These are phyloP conservation scores for Meyerozyma smithsonii DNA, from an alignment of 1,139 yeast species.

Conservation along the genomic window DNA sequence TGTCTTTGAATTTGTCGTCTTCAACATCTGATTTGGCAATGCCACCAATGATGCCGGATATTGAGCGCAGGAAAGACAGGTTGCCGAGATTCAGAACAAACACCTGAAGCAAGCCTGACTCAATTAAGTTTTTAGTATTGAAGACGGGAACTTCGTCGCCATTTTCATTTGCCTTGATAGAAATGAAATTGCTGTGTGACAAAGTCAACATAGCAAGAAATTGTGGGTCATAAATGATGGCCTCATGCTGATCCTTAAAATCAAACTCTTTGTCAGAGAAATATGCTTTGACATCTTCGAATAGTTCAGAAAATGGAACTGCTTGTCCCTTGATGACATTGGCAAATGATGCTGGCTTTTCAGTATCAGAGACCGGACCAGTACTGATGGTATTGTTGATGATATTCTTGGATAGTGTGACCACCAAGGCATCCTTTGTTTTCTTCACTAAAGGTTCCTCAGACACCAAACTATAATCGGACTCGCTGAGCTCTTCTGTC, in stretches of 20 bases:
- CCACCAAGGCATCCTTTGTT: constrained; percentile 44
- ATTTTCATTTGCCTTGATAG: constrained; percentile 16
- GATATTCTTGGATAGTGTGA: constrained; percentile 50
- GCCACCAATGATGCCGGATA: background rate
- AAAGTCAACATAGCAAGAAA: constrained; percentile 53
- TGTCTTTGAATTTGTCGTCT: constrained; percentile 50
- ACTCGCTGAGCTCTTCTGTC: constrained; percentile 32
- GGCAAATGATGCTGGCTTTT: constrained; percentile 2
- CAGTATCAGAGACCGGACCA: constrained; percentile 7
- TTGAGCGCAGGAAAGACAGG: constrained; percentile 5
- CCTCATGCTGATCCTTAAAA: constrained; percentile 8
- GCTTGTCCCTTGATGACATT: constrained; percentile 6
- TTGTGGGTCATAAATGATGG: constrained; percentile 52
- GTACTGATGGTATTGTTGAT: constrained; percentile 44
- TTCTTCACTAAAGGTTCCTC: constrained; percentile 42
- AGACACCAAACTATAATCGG: constrained; percentile 41
- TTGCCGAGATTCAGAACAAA: constrained; percentile 45
- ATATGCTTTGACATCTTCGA: constrained; percentile 5
- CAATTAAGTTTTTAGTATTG: constrained; percentile 56
- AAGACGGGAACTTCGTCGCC: constrained; percentile 23
- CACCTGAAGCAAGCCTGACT: constrained; percentile 54
- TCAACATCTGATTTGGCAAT: background rate
- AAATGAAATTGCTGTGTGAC: constrained; percentile 59
- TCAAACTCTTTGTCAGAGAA: background rate
- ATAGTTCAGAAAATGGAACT: background rate